Percentiles rank a stretch among this genome's conserved stretches.
Evolutionary conservation across 176 grass and related monocot genomes (phyloP).

Genomic region (Cocos nucifera): DNA sequence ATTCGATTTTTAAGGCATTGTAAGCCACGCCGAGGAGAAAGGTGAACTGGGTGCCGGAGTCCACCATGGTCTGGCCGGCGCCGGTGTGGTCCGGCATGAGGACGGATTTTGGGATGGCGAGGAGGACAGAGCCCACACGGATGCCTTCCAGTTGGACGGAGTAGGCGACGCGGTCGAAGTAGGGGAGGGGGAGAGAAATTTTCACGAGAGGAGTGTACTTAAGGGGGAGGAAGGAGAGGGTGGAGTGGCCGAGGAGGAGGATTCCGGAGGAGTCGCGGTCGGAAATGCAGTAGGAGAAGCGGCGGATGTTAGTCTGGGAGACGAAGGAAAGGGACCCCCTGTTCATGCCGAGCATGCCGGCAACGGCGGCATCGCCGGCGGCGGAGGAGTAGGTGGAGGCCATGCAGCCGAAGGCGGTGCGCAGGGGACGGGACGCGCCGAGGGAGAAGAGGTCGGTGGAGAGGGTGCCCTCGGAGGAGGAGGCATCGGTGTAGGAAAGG

Average conservation of each 20-base stretch:
- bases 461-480: constrained; percentile 68
- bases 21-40: constrained; percentile 86
- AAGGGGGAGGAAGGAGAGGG: constrained; percentile 68
- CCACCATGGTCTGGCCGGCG: constrained; percentile 93
- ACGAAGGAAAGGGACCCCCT: constrained; percentile 77
- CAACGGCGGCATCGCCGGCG: constrained; percentile 26
- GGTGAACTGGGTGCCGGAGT: constrained; percentile 94
- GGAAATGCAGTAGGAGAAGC: constrained; percentile 99
- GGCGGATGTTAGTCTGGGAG: constrained; percentile 54
- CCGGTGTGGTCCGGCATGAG: constrained; percentile 88
- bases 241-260: constrained; percentile 72
- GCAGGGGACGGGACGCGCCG: constrained; percentile 38
- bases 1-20: constrained; percentile 53
- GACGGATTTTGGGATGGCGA: constrained; percentile 53
- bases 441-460: constrained; percentile 67
- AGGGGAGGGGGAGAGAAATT: constrained; percentile 59
- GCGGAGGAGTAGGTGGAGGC: constrained; percentile 47
- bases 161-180: constrained; percentile 94
- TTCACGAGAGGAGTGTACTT: constrained; percentile 87
- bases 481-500: constrained; percentile 73
- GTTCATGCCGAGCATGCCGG: constrained; percentile 92
- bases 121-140: constrained; percentile 41
- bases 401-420: constrained; percentile 84
- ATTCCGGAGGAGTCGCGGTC: constrained; percentile 77
- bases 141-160: constrained; percentile 84